Conservation (phyloP, 345 rosid genomes). For the Boechera divaricarpa region DNA sequence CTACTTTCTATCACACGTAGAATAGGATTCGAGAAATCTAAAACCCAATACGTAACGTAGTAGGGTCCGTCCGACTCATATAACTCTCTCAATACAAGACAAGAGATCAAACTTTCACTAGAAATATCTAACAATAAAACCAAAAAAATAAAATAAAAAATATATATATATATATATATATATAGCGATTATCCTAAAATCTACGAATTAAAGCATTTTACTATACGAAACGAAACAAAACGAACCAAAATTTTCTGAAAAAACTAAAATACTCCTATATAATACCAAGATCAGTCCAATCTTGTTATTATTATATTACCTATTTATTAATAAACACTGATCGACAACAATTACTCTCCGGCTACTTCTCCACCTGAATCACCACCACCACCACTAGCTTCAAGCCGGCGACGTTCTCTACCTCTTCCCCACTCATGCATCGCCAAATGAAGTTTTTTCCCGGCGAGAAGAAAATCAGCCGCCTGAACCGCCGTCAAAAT, state of each 20-base stretch:
- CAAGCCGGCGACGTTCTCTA: conserved; percentile 44
- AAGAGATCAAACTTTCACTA: background rate
- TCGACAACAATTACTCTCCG: background rate
- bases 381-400: conserved; percentile 10
- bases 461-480: conserved; percentile 46
- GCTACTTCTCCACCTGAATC: background rate
- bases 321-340: background rate
- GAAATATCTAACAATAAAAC: background rate
- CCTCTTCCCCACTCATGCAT: conserved; percentile 51
- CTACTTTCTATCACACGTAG: background rate
- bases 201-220: conserved; percentile 3
- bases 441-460: conserved; percentile 49
- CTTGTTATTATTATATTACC: background rate
- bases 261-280: background rate
- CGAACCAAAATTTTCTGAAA: background rate
- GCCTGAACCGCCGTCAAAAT: conserved; percentile 50
- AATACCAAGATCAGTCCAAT: conserved; percentile 12
- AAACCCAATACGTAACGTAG: background rate
- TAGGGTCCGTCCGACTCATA: background rate
- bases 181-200: background rate
- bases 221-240: background rate
- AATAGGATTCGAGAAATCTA: background rate
- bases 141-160: background rate
- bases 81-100: conserved; percentile 3
- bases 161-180: background rate